Conservation (phyloP, 1,139 yeast species). For the Keqinozyma sinolaborantium region DNA sequence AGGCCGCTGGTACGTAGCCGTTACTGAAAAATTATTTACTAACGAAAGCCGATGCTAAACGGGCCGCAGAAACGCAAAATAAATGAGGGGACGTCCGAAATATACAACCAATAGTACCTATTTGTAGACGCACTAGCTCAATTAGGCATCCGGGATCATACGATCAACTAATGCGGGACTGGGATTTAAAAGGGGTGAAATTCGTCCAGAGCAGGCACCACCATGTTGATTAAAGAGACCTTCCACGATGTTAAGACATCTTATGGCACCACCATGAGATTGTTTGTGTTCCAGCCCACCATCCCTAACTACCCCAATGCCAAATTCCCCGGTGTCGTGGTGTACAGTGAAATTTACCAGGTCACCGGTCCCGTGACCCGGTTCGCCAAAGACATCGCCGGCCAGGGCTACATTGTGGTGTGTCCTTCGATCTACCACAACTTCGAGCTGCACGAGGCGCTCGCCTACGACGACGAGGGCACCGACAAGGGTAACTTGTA, state of each 20-base stretch:
- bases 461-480: constrained; percentile 69
- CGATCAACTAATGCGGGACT: no score
- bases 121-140: no score
- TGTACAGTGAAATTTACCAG: constrained; percentile 79
- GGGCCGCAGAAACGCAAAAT: constrained; percentile 36
- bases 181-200: no score
- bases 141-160: constrained; percentile 1
- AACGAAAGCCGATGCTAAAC: constrained; percentile 56
- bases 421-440: constrained; percentile 81
- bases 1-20: constrained; percentile 70
- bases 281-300: constrained; percentile 65
- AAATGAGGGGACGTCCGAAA: no score
- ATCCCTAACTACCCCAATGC: constrained; percentile 71
- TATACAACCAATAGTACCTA: no score
- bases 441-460: constrained; percentile 59
- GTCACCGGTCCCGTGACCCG: constrained; percentile 77
- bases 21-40: constrained; percentile 3
- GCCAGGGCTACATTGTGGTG: constrained; percentile 74
- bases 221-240: constrained; percentile 67
- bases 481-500: constrained; percentile 72
- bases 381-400: constrained; percentile 74
- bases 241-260: constrained; percentile 65
- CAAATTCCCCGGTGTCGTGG: constrained; percentile 76
- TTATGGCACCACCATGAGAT: constrained; percentile 64
- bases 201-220: no score